phyloP scores from a whole-genome alignment of 768 basidiomycete genomes.

The Gloeopeniophorella convolvens region DNA sequence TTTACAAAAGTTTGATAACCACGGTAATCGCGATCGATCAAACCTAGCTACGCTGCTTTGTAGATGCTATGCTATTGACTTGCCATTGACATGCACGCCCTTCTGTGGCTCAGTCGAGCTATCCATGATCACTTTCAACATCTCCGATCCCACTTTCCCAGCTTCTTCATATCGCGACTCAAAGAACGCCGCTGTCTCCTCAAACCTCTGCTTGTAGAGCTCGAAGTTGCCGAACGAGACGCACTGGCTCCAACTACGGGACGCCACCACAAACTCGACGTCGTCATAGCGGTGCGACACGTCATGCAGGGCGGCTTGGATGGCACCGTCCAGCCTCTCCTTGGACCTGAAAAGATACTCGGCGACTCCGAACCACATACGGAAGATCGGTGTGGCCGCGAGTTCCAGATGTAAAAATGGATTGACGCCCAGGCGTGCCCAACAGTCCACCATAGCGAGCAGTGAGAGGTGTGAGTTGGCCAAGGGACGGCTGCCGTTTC shows the following conservation, averaged over 20 bases:
- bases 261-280: slow-evolving; percentile 89
- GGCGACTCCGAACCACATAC: slow-evolving; percentile 94
- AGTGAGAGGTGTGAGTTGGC: slow-evolving; percentile 90
- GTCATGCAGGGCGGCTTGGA: slow-evolving; percentile 70
- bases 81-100: neutral
- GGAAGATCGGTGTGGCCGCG: slow-evolving; percentile 93
- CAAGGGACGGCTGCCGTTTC: slow-evolving; percentile 30
- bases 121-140: slow-evolving; percentile 84
- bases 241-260: slow-evolving; percentile 94
- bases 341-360: slow-evolving; percentile 86
- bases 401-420: slow-evolving; percentile 89
- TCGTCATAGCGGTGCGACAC: slow-evolving; percentile 82
- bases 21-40: too few species aligned
- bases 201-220: slow-evolving; percentile 75
- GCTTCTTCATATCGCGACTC: slow-evolving; percentile 84
- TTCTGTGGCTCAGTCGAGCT: slow-evolving; percentile 27
- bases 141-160: slow-evolving; percentile 71
- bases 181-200: slow-evolving; percentile 76
- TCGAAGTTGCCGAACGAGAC: slow-evolving; percentile 91
- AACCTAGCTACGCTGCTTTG: too few species aligned
- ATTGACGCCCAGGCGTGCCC: slow-evolving; percentile 80
- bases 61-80: too few species aligned
- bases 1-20: too few species aligned
- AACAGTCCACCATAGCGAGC: slow-evolving; percentile 98
- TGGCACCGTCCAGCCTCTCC: slow-evolving; percentile 55